phyloP scores from a whole-genome alignment of 2,329 filamentous ascomycete genomes.

The Blumeriella jaapii region DNA sequence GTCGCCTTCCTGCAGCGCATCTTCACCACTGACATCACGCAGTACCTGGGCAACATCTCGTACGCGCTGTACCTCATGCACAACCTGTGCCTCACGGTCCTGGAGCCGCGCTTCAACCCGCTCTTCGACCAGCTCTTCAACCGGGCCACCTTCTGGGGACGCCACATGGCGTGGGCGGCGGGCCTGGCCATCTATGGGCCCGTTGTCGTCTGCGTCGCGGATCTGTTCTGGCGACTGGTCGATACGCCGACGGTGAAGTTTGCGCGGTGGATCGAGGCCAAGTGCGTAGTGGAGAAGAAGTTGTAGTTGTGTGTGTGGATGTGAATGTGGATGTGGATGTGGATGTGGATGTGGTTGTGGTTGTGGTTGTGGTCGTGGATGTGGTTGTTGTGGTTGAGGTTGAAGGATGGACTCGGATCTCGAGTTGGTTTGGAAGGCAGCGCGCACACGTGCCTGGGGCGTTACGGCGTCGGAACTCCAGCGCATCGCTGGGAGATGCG shows the following conservation, averaged over 20 bases:
- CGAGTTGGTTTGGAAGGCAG: no score
- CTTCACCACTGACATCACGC: conserved; percentile 37
- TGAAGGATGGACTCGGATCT: no score
- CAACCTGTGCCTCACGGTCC: conserved; percentile 34
- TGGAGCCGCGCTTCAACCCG: conserved; percentile 20
- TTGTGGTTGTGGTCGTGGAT: no score
- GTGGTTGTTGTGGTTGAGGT: no score
- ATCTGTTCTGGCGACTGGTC: conserved; percentile 47
- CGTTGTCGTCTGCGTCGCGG: conserved; percentile 40
- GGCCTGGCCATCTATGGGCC: conserved; percentile 34
- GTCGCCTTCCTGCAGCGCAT: conserved; percentile 30
- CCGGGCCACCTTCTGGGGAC: conserved; percentile 14
- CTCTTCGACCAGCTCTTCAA: conserved; percentile 13
- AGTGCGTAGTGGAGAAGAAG: conserved; percentile 19
- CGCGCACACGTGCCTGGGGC: no score
- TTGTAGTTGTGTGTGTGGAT: no score
- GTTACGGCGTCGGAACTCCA: no score
- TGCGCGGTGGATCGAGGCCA: conserved; percentile 34
- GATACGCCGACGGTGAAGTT: conserved; percentile 40
- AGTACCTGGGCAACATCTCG: conserved; percentile 45
- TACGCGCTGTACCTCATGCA: conserved; percentile 49
- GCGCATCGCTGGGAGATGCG: no score
- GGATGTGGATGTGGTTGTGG: no score
- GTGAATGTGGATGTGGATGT: no score
- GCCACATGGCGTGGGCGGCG: conserved; percentile 26